Evolutionary conservation across 129 eudicot species (phyloP).

Genomic region (Tagetes patula): DNA sequence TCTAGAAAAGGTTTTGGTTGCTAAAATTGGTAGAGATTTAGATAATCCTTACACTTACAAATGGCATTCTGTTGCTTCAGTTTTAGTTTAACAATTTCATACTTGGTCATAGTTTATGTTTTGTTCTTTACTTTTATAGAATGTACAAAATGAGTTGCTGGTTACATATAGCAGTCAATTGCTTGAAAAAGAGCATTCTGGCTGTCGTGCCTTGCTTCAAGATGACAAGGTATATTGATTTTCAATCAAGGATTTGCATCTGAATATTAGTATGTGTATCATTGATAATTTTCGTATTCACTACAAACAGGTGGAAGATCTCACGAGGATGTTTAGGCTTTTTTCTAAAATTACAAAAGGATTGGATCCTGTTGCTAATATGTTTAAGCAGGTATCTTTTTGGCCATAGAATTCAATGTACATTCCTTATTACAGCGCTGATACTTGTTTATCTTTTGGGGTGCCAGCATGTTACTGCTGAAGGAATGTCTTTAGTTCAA

Average conservation of each 20-base stretch:
- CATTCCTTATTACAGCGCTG: not conserved
- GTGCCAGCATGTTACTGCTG: slow-evolving; percentile 71
- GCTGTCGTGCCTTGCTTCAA: slow-evolving; percentile 70
- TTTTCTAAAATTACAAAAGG: slow-evolving; percentile 62
- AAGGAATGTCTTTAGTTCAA: slow-evolving; percentile 71
- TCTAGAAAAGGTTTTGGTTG: slow-evolving; percentile 1
- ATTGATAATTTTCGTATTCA: not conserved
- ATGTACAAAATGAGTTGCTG: slow-evolving; percentile 72
- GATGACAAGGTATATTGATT: slow-evolving; percentile 65
- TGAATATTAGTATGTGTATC: not conserved
- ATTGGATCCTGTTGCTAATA: slow-evolving; percentile 69
- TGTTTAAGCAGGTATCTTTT: slow-evolving; percentile 63
- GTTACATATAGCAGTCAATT: slow-evolving; percentile 52
- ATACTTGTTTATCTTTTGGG: slow-evolving; percentile 8
- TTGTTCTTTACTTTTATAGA: slow-evolving; percentile 37
- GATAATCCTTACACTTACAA: not conserved
- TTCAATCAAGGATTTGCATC: slow-evolving; percentile 10
- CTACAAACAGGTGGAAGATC: slow-evolving; percentile 65
- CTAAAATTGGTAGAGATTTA: not conserved
- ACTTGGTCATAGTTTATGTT: not conserved
- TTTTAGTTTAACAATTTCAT: not conserved
- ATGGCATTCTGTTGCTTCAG: not conserved
- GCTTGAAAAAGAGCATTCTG: slow-evolving; percentile 88
- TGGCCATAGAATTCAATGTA: not conserved
- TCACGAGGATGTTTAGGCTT: slow-evolving; percentile 79